These are phyloP conservation scores for Corinectria fuckeliana DNA, from an alignment of 2,329 filamentous ascomycete species.

Conservation along the genomic window DNA sequence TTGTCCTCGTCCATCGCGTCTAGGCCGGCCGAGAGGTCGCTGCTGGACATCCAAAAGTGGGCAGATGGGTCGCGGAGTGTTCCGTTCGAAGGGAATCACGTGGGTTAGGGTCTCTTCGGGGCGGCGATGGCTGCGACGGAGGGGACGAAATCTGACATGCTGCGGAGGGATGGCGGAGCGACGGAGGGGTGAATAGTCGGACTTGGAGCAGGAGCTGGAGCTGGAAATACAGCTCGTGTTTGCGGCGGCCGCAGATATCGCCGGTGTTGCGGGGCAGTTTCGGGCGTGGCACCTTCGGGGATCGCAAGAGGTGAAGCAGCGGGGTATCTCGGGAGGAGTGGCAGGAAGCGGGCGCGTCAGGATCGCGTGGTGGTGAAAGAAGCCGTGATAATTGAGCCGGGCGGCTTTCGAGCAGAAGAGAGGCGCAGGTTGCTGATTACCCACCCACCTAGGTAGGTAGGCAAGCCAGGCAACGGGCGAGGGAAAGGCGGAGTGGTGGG, in stretches of 20 bases:
- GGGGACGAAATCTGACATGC: constrained; percentile 37
- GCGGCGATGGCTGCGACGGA: constrained; percentile 22
- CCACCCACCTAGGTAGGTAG: no score
- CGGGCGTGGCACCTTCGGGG: neutral
- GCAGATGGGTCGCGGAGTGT: neutral
- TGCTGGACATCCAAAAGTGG: constrained; percentile 8
- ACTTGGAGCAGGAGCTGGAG: constrained; percentile 22
- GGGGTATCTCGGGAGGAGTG: neutral
- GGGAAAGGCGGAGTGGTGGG: neutral
- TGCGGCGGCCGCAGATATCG: neutral
- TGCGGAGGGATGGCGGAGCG: constrained; percentile 26
- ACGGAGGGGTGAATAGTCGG: neutral
- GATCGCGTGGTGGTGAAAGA: neutral
- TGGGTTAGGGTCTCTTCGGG: constrained; percentile 27
- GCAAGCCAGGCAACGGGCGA: neutral
- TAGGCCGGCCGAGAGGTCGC: constrained; percentile 16
- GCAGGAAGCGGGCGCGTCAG: neutral
- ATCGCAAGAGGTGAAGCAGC: neutral
- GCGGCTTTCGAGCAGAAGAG: neutral
- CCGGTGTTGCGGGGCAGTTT: neutral
- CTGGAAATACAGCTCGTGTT: neutral
- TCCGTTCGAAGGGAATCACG: constrained; percentile 27
- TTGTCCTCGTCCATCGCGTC: constrained; percentile 43
- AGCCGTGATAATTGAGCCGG: neutral
- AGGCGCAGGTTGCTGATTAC: neutral